These are phyloP conservation scores for Xylariaceae sp. DNA, from an alignment of 2,329 filamentous ascomycete genomes.

Conservation along the genomic window DNA sequence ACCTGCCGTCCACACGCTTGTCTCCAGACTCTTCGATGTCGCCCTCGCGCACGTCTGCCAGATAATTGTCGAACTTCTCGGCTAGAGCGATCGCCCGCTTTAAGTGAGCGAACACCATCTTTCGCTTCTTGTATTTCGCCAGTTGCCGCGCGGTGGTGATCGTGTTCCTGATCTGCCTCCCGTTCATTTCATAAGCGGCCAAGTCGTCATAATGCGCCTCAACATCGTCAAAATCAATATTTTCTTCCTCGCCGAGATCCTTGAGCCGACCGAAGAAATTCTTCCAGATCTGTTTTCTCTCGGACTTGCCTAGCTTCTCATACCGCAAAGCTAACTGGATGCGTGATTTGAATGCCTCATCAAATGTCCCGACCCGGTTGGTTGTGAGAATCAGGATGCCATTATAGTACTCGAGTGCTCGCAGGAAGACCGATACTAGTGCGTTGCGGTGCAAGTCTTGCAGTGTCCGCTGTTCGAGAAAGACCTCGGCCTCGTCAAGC, in stretches of 20 bases:
- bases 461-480: slow-evolving; percentile 18
- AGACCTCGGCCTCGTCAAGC: slow-evolving; percentile 13
- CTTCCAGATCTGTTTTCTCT: slow-evolving; percentile 18
- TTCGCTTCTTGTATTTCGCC: neutral
- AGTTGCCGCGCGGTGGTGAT: slow-evolving; percentile 22
- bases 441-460: slow-evolving; percentile 21
- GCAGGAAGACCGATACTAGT: slow-evolving; percentile 31
- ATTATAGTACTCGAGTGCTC: slow-evolving; percentile 38
- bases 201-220: slow-evolving; percentile 26
- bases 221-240: slow-evolving; percentile 13
- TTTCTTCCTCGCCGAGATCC: neutral
- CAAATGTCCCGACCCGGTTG: slow-evolving; percentile 30
- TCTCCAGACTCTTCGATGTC: no score
- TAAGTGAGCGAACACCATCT: neutral
- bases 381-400: slow-evolving; percentile 41
- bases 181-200: slow-evolving; percentile 35
- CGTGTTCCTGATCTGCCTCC: slow-evolving; percentile 40
- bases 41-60: neutral
- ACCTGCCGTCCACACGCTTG: no score
- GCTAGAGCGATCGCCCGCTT: neutral
- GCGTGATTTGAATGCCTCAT: slow-evolving; percentile 23
- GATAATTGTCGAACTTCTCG: slow-evolving; percentile 1
- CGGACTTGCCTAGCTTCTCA: slow-evolving; percentile 5
- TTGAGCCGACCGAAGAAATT: slow-evolving; percentile 15
- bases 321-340: slow-evolving; percentile 22